Evolutionary conservation across 164 flowering plant genomes (phyloP).

Genomic region (Macadamia tetraphylla): DNA sequence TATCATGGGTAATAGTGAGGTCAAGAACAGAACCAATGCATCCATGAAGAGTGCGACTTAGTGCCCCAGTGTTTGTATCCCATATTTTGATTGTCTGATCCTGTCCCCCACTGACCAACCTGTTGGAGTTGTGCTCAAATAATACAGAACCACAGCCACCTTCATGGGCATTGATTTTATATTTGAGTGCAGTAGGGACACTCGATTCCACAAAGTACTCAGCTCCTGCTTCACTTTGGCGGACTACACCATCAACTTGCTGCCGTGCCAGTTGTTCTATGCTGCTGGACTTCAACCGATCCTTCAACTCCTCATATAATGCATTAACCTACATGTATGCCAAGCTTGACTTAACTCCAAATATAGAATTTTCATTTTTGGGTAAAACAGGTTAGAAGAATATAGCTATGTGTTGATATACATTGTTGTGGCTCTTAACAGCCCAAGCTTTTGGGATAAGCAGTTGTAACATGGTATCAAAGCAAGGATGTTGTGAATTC

Average conservation of each 20-base stretch:
- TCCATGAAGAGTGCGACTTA: slow-evolving; percentile 50
- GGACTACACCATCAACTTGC: slow-evolving; percentile 93
- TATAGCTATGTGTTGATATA: too few relatives aligned
- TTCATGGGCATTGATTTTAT: slow-evolving; percentile 72
- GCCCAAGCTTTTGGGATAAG: too few relatives aligned
- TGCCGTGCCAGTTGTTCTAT: slow-evolving; percentile 67
- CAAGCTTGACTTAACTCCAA: neutral
- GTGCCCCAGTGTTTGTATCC: slow-evolving; percentile 69
- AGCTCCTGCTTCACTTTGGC: slow-evolving; percentile 79
- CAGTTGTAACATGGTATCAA: too few relatives aligned
- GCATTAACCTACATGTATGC: slow-evolving; percentile 59
- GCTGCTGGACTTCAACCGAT: slow-evolving; percentile 55
- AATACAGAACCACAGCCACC: slow-evolving; percentile 83
- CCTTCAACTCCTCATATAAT: slow-evolving; percentile 65
- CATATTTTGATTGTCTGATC: slow-evolving; percentile 76
- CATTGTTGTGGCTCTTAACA: too few relatives aligned
- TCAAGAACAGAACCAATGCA: slow-evolving; percentile 90
- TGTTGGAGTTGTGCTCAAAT: slow-evolving; percentile 65
- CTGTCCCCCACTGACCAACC: slow-evolving; percentile 85
- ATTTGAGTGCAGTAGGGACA: slow-evolving; percentile 55
- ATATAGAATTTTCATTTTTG: neutral
- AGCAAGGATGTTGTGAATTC: too few relatives aligned
- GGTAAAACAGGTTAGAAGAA: neutral
- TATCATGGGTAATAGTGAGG: slow-evolving; percentile 73
- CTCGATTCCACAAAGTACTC: slow-evolving; percentile 58